phyloP scores from a whole-genome alignment of 2,329 filamentous ascomycete species.

The Ophiosphaerella herpotricha region DNA sequence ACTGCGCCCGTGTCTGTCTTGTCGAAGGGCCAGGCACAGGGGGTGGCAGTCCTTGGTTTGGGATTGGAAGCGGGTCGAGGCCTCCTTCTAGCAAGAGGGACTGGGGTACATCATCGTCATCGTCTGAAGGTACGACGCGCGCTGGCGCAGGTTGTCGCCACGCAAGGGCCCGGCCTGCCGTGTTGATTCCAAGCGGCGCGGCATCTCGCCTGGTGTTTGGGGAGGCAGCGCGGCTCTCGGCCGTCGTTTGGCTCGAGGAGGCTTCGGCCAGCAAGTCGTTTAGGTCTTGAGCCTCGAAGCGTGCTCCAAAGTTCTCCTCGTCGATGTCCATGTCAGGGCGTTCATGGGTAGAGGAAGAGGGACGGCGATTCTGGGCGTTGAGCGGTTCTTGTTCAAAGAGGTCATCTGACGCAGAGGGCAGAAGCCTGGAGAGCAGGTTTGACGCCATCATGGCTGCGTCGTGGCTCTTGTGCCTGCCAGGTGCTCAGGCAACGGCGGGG shows the following conservation, averaged over 20 bases:
- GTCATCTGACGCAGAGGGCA: constrained; percentile 55
- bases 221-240: constrained; percentile 48
- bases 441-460: constrained; percentile 54
- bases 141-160: constrained; percentile 43
- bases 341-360: constrained; percentile 44
- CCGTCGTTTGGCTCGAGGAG: constrained; percentile 53
- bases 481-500: constrained; percentile 33
- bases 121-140: constrained; percentile 44
- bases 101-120: constrained; percentile 61
- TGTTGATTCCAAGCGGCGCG: constrained; percentile 31
- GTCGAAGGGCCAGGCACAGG: constrained; percentile 52
- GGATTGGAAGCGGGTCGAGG: constrained; percentile 36
- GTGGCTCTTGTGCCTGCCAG: constrained; percentile 2
- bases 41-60: constrained; percentile 41
- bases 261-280: constrained; percentile 60
- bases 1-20: constrained; percentile 52
- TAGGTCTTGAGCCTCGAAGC: constrained; percentile 62
- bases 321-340: constrained; percentile 54
- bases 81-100: constrained; percentile 65
- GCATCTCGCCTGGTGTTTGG: constrained; percentile 34
- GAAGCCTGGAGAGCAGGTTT: constrained; percentile 58
- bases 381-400: constrained; percentile 51
- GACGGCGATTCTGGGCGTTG: constrained; percentile 22
- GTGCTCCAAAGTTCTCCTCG: constrained; percentile 55
- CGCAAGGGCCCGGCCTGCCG: constrained; percentile 36